phyloP scores from a whole-genome alignment of 2,329 filamentous ascomycete species.

The Penicillium janthinellum region DNA sequence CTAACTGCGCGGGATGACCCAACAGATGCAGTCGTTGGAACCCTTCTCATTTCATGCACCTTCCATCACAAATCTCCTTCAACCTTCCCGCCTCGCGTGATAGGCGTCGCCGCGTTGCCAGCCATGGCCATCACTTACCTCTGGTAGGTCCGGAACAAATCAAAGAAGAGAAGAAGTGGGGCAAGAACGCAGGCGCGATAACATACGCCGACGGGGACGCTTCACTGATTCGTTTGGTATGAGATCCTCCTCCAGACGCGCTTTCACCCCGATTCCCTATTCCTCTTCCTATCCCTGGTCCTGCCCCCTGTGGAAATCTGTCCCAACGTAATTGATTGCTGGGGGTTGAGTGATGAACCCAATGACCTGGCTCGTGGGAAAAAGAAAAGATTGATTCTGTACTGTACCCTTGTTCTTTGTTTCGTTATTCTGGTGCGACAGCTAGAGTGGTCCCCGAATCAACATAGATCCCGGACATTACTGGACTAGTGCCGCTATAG shows the following conservation, averaged over 20 bases:
- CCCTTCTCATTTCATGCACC: constrained; percentile 9
- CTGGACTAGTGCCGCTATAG: neutral
- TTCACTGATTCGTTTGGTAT: neutral
- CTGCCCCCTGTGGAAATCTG: neutral
- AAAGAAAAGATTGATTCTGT: neutral
- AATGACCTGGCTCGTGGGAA: constrained; percentile 15
- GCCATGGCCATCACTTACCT: neutral
- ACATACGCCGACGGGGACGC: neutral
- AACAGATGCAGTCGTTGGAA: neutral
- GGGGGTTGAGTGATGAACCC: neutral
- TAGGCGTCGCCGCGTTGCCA: neutral
- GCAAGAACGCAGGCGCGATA: neutral
- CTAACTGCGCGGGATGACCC: neutral
- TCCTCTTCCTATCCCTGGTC: neutral
- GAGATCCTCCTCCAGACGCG: neutral
- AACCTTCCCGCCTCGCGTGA: neutral
- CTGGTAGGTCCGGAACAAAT: neutral
- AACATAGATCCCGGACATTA: neutral
- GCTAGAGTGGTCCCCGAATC: neutral
- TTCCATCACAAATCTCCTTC: constrained; percentile 12
- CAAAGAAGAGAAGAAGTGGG: neutral
- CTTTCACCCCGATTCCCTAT: neutral
- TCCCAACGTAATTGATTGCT: constrained; percentile 1
- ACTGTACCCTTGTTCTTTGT: neutral
- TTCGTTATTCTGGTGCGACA: neutral